A percentile compares a stretch with the other conserved stretches of the same genome.
These are phyloP conservation scores for Calycina herbarum DNA, from an alignment of 2,329 filamentous ascomycete species.

Conservation along the genomic window DNA sequence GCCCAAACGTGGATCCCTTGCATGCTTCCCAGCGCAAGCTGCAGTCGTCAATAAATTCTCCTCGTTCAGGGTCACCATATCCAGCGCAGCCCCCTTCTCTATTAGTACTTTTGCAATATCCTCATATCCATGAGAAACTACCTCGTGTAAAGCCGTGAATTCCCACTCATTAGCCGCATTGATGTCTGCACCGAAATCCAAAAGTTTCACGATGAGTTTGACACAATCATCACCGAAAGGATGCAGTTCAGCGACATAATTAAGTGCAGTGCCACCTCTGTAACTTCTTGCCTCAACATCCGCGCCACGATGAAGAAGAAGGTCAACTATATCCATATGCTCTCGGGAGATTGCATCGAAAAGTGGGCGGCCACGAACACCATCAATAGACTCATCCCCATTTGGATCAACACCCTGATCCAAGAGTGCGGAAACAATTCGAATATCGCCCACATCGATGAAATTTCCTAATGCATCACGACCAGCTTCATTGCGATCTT, in stretches of 20 bases:
- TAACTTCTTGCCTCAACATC: neutral
- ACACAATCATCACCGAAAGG: neutral
- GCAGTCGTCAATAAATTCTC: neutral
- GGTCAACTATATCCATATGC: neutral
- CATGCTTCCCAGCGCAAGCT: neutral
- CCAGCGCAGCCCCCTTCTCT: neutral
- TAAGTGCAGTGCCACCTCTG: neutral
- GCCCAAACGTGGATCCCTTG: neutral
- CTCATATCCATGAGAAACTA: neutral
- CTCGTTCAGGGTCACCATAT: neutral
- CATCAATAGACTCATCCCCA: neutral
- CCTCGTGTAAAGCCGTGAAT: neutral
- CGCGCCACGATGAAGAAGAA: constrained; percentile 5
- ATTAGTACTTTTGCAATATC: neutral
- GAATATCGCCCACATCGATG: neutral
- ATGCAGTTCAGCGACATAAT: neutral
- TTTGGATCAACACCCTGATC: neutral
- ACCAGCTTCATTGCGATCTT: neutral
- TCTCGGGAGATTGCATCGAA: neutral
- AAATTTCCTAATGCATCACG: neutral
- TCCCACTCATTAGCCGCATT: neutral
- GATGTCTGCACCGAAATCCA: constrained; percentile 10
- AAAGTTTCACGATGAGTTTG: neutral
- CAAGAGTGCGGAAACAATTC: neutral
- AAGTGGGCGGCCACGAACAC: neutral